Evolutionary conservation across 768 basidiomycete species (phyloP).

Genomic region (Suillus discolor): DNA sequence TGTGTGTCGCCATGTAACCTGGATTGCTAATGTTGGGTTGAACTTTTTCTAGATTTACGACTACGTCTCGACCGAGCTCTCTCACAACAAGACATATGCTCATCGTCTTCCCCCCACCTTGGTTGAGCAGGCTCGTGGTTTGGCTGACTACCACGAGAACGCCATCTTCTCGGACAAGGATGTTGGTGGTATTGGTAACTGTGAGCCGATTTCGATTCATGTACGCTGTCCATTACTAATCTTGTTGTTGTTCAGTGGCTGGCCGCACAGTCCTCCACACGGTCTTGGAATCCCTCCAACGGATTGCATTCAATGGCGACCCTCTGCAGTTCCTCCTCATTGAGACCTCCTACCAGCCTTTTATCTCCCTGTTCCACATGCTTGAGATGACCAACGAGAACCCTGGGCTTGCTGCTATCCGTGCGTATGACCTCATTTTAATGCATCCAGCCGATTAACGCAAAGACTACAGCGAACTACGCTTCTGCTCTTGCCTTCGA

Average conservation of each 20-base stretch:
- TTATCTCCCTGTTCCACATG: conserved; percentile 86
- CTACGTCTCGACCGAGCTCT: conserved; percentile 72
- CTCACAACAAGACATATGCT: conserved; percentile 82
- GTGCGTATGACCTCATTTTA: conserved; percentile 45
- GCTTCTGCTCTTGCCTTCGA: conserved; percentile 77
- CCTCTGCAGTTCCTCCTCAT: conserved; percentile 78
- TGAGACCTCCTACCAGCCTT: conserved; percentile 86
- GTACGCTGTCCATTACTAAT: neutral
- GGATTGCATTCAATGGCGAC: conserved; percentile 77
- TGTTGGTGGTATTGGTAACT: too few species aligned
- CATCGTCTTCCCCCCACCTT: conserved; percentile 77
- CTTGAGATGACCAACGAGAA: conserved; percentile 60
- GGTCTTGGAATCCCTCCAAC: conserved; percentile 70
- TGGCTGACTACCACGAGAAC: conserved; percentile 20
- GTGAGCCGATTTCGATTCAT: neutral
- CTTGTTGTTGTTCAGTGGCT: conserved; percentile 56
- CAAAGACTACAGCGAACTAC: conserved; percentile 56
- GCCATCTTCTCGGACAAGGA: too few species aligned
- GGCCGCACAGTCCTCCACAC: conserved; percentile 78
- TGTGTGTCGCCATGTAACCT: conserved; percentile 40
- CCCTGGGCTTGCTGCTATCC: conserved; percentile 63
- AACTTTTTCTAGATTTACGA: conserved; percentile 59
- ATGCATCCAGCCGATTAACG: conserved; percentile 16
- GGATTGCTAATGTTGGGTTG: neutral
- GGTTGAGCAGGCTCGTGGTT: conserved; percentile 70